Percentiles rank a stretch among this genome's conserved stretches.
phyloP scores from a whole-genome alignment of 345 rosid genomes.

The Lepidium sativum region DNA sequence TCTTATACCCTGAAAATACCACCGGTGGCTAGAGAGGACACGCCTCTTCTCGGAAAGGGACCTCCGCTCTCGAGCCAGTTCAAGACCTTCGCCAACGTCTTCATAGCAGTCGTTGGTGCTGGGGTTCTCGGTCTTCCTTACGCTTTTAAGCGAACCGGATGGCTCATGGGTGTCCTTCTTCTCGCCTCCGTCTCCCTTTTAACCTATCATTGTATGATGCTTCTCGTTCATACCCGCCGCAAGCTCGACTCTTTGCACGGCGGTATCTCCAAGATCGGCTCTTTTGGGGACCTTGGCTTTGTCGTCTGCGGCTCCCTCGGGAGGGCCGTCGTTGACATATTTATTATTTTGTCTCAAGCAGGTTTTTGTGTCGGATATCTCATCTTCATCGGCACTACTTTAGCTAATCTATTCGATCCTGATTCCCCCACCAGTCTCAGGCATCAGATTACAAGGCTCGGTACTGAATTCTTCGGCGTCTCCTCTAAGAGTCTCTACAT shows the following conservation, averaged over 20 bases:
- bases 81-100: slow-evolving; percentile 85
- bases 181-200: slow-evolving; percentile 50
- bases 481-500: slow-evolving; percentile 51
- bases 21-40: slow-evolving; percentile 37
- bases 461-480: slow-evolving; percentile 32
- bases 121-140: slow-evolving; percentile 91
- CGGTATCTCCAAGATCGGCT: slow-evolving; percentile 40
- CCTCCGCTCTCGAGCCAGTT: slow-evolving; percentile 45
- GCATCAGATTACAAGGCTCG: slow-evolving; percentile 23
- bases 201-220: slow-evolving; percentile 73
- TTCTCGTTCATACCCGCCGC: slow-evolving; percentile 63
- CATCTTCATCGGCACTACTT: slow-evolving; percentile 59
- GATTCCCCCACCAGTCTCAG: slow-evolving; percentile 17
- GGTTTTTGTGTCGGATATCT: slow-evolving; percentile 86
- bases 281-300: slow-evolving; percentile 83
- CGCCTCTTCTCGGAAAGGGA: slow-evolving; percentile 53
- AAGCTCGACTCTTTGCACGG: slow-evolving; percentile 42
- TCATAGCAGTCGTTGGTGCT: slow-evolving; percentile 80
- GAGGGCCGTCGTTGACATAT: slow-evolving; percentile 51
- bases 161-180: slow-evolving; percentile 65
- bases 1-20: slow-evolving; percentile 24
- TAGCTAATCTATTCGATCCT: slow-evolving; percentile 37
- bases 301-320: slow-evolving; percentile 68
- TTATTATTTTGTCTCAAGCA: slow-evolving; percentile 62
- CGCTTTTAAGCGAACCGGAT: slow-evolving; percentile 81